A percentile compares a stretch with the other conserved stretches of the same genome.
Conservation (phyloP, 768 basidiomycete genomes). For the Cystobasidiopsis lactophilus region DNA sequence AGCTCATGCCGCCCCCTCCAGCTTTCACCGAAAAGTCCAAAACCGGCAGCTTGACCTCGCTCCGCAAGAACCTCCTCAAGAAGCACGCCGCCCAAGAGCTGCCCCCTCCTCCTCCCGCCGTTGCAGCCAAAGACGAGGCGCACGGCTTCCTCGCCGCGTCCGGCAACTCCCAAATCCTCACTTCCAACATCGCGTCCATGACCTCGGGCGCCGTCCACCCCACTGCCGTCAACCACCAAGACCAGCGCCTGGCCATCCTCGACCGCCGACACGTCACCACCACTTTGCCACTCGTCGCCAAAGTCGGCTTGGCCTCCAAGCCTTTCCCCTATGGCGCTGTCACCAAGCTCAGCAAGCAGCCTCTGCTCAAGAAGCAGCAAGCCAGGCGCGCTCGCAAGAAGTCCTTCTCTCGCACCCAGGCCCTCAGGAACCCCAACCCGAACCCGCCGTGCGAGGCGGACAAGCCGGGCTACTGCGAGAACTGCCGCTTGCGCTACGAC, state of each 20-base stretch:
- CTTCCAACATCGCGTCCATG: conserved; percentile 64
- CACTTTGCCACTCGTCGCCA: neutral
- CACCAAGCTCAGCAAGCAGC: neutral
- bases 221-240: conserved; percentile 9
- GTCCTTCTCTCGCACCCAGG: conserved; percentile 20
- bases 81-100: conserved; percentile 10
- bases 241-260: conserved; percentile 19
- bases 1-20: neutral
- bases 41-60: neutral
- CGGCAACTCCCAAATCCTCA: conserved; percentile 80
- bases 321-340: neutral
- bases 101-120: conserved; percentile 2
- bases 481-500: conserved; percentile 71
- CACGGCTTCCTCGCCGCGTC: conserved; percentile 62
- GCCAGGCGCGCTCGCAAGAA: too few species aligned
- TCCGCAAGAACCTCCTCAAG: conserved; percentile 15
- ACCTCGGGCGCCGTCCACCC: conserved; percentile 18
- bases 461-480: conserved; percentile 95
- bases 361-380: neutral
- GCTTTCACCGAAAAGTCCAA: neutral
- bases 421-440: conserved; percentile 10
- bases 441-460: conserved; percentile 37
- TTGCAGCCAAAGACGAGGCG: neutral
- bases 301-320: conserved; percentile 24
- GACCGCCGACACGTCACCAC: conserved; percentile 7